Evolutionary conservation across 306 rosid species (phyloP).

Genomic region (barrel medic (Medicago truncatula)): DNA sequence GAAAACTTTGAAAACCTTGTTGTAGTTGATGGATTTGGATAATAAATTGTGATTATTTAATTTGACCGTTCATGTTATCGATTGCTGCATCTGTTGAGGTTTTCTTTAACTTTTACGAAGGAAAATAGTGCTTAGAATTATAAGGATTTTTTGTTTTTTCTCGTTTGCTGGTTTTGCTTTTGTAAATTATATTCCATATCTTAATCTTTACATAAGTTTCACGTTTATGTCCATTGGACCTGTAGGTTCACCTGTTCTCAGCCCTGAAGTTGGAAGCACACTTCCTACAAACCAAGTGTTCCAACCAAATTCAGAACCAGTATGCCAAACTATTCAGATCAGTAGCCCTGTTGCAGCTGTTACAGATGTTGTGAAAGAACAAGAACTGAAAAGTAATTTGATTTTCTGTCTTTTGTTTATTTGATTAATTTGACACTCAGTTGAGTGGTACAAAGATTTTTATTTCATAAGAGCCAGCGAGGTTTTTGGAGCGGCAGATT

Average conservation of each 20-base stretch:
- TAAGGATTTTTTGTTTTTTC: neutral
- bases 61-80: neutral
- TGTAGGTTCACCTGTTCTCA: conserved; percentile 46
- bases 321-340: conserved; percentile 40
- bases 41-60: neutral
- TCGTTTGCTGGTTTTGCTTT: neutral
- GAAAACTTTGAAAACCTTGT: neutral
- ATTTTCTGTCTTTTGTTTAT: conserved; percentile 21
- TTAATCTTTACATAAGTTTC: conserved; percentile 1
- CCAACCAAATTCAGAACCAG: neutral
- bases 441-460: conserved; percentile 7
- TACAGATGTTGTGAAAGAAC: conserved; percentile 27
- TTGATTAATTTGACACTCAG: conserved; percentile 17
- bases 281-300: no score
- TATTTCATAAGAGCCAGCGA: conserved; percentile 4
- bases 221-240: conserved; percentile 32
- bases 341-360: conserved; percentile 4
- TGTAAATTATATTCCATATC: no score
- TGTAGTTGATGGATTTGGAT: conserved; percentile 7
- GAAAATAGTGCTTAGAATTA: neutral
- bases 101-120: neutral
- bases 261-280: no score
- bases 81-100: neutral
- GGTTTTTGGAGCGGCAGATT: neutral
- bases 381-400: conserved; percentile 45